Conservation (phyloP, 495 filamentous ascomycete species). For the Hypoxylon lenormandii region DNA sequence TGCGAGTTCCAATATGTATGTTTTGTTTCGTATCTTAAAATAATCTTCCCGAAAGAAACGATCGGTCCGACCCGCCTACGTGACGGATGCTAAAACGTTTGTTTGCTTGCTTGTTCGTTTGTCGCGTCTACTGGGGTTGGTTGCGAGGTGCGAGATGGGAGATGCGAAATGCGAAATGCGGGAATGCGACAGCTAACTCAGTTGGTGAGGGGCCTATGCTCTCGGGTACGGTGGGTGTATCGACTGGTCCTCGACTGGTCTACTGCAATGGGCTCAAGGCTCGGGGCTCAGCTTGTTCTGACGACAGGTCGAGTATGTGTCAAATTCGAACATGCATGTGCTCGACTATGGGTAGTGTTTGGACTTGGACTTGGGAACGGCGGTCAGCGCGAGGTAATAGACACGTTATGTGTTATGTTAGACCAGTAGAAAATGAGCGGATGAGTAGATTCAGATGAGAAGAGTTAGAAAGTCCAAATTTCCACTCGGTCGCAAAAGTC, state of each 20-base stretch:
- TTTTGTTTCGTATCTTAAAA: conserved; percentile 46
- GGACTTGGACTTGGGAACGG: neutral
- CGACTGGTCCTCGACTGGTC: neutral
- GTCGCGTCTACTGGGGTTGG: conserved; percentile 5
- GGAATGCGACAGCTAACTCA: neutral
- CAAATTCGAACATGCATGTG: neutral
- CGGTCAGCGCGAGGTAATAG: neutral
- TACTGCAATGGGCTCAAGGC: conserved; percentile 5
- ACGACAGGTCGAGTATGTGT: neutral
- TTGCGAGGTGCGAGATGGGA: neutral
- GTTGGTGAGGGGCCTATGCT: conserved; percentile 1
- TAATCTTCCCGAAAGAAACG: conserved; percentile 28
- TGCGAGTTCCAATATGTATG: conserved; percentile 3
- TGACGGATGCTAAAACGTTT: conserved; percentile 1
- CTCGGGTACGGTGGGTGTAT: conserved; percentile 17
- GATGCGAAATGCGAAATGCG: neutral
- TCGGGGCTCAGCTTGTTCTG: conserved; percentile 3
- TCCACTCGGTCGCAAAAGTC: neutral
- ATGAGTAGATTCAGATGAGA: neutral
- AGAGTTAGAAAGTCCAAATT: conserved; percentile 6
- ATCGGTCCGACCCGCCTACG: conserved; percentile 18
- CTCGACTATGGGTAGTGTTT: neutral
- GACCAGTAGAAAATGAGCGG: neutral
- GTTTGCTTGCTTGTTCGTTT: neutral
- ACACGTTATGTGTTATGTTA: neutral